Evolutionary conservation across 2,329 filamentous ascomycete species (phyloP).

Genomic region (Apiospora pterosperma): DNA sequence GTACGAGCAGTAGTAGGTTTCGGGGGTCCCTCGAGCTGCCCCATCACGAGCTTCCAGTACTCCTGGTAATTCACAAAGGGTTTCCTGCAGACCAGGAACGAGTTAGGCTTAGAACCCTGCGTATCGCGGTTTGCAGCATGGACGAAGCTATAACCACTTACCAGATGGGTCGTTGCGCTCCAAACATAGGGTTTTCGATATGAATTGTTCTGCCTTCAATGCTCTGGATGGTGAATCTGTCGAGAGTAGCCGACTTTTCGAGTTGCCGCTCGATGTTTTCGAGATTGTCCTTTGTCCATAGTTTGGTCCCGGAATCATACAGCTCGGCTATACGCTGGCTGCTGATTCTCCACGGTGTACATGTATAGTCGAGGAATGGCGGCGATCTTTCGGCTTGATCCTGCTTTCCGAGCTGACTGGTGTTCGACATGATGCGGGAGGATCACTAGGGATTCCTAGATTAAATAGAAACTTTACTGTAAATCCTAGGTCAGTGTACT

Average conservation of each 20-base stretch:
- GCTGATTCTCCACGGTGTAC: background rate
- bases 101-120: no score
- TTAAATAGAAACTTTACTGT: no score
- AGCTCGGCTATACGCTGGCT: background rate
- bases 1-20: conserved; percentile 24
- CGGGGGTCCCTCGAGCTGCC: conserved; percentile 15
- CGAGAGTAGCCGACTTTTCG: background rate
- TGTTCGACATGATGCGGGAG: no score
- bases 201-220: background rate
- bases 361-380: background rate
- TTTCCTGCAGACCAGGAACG: no score
- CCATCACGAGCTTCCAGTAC: conserved; percentile 14
- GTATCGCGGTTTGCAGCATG: conserved; percentile 15
- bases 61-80: no score
- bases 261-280: background rate
- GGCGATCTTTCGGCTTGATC: no score
- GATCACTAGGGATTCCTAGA: no score
- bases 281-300: background rate
- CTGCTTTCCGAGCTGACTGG: no score
- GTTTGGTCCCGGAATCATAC: background rate
- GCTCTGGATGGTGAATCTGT: background rate
- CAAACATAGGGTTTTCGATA: background rate
- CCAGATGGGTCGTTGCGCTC: conserved; percentile 15
- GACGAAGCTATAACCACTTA: conserved; percentile 9
- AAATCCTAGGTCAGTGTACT: no score